Conservation (phyloP, 2,329 filamentous ascomycete species). For the Fusarium albidum region DNA sequence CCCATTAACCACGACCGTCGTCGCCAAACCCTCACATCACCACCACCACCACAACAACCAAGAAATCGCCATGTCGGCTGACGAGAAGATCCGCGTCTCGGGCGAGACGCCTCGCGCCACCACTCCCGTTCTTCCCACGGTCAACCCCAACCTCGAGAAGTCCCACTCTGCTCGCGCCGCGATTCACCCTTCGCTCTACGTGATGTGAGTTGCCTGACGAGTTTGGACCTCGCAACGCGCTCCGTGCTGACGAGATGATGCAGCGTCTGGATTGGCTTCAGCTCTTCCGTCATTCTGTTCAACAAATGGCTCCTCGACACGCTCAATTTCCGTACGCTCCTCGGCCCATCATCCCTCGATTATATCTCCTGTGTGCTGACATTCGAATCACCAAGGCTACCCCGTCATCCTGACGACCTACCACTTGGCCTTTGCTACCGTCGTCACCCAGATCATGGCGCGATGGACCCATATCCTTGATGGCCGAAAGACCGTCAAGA, state of each 20-base stretch:
- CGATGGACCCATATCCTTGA: conserved; percentile 90
- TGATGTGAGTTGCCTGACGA: conserved; percentile 62
- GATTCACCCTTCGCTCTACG: conserved; percentile 87
- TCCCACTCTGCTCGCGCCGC: conserved; percentile 67
- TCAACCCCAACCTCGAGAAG: conserved; percentile 81
- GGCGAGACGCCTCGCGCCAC: conserved; percentile 75
- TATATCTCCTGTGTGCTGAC: conserved; percentile 24
- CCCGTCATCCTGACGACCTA: conserved; percentile 92
- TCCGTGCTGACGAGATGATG: conserved; percentile 21
- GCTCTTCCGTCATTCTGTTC: conserved; percentile 95
- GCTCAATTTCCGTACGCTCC: conserved; percentile 71
- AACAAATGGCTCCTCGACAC: conserved; percentile 98
- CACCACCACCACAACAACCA: no score
- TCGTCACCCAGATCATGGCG: conserved; percentile 94
- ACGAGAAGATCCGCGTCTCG: conserved; percentile 86
- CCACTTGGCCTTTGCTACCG: conserved; percentile 90
- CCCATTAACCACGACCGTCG: conserved; percentile 27
- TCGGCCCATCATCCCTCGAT: conserved; percentile 7
- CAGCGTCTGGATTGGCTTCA: conserved; percentile 91
- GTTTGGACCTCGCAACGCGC: conserved; percentile 8
- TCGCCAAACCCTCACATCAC: conserved; percentile 36
- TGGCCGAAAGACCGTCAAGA: conserved; percentile 94
- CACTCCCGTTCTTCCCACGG: conserved; percentile 76
- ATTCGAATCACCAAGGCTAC: conserved; percentile 57
- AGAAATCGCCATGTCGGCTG: conserved; percentile 61